A percentile compares a stretch with the other conserved stretches of the same genome.
phyloP scores from a whole-genome alignment of 768 basidiomycete genomes.

The Tulasnella sp. region DNA sequence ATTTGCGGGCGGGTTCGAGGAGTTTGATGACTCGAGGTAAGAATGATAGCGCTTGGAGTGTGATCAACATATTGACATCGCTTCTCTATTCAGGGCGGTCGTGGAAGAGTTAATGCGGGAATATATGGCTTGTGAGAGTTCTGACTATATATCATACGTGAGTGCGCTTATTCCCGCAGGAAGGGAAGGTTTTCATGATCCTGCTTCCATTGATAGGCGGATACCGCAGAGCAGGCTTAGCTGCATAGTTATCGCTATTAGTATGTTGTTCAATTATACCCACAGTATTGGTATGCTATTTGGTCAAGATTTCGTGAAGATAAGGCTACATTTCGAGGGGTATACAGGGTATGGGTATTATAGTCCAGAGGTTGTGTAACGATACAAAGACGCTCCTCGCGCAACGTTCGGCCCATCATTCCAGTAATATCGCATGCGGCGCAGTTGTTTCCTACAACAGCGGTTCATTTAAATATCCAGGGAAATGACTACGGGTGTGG shows the following conservation, averaged over 20 bases:
- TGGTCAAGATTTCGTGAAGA: neutral
- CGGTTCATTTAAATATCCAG: neutral
- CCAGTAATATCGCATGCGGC: neutral
- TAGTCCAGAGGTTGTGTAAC: neutral
- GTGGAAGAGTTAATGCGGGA: conserved; percentile 85
- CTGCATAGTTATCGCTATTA: neutral
- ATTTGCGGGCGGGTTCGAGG: conserved; percentile 87
- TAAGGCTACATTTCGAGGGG: neutral
- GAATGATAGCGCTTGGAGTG: conserved; percentile 21
- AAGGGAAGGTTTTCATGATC: neutral
- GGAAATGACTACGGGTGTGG: neutral
- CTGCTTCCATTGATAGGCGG: neutral
- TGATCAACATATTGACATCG: neutral
- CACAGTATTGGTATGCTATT: neutral
- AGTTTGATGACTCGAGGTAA: conserved; percentile 96
- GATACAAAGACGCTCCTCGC: neutral
- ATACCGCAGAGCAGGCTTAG: conserved; percentile 13
- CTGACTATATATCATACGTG: conserved; percentile 87
- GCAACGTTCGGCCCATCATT: neutral
- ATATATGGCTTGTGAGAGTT: conserved; percentile 92
- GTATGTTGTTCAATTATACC: neutral
- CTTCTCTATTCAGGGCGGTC: conserved; percentile 49
- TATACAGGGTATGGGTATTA: neutral
- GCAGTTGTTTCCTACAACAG: neutral
- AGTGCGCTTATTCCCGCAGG: conserved; percentile 27